These are phyloP conservation scores for Rhizomucor pusillus DNA, from an alignment of 371 early-diverging fungal species.

Conservation along the genomic window DNA sequence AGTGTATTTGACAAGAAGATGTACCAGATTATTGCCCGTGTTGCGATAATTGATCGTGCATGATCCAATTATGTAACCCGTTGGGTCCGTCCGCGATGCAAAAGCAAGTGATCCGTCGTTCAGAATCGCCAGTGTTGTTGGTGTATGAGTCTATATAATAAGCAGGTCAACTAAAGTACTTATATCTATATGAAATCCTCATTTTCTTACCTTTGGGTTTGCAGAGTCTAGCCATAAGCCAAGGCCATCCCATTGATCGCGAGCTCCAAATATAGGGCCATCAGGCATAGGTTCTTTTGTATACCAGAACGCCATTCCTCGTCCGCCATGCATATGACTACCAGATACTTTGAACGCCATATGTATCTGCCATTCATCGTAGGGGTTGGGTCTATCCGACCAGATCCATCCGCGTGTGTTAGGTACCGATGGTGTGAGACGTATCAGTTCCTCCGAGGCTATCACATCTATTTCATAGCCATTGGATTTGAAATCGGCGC, in stretches of 20 bases:
- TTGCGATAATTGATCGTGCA: slow-evolving; percentile 80
- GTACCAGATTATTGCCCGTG: slow-evolving; percentile 48
- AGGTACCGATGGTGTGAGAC: slow-evolving; percentile 69
- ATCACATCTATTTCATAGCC: slow-evolving; percentile 48
- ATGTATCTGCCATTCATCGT: slow-evolving; percentile 77
- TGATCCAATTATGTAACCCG: slow-evolving; percentile 50
- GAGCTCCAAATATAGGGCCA: slow-evolving; percentile 72
- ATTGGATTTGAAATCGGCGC: background rate
- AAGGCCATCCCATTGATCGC: slow-evolving; percentile 72
- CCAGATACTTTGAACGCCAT: slow-evolving; percentile 68
- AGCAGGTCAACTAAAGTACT: background rate
- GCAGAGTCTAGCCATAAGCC: slow-evolving; percentile 70
- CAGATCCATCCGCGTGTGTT: slow-evolving; percentile 68
- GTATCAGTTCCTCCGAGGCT: slow-evolving; percentile 57
- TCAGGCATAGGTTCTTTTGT: slow-evolving; percentile 55
- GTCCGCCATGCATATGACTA: slow-evolving; percentile 65
- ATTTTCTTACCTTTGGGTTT: slow-evolving; percentile 45
- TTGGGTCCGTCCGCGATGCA: slow-evolving; percentile 42
- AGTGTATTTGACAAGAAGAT: slow-evolving; percentile 63
- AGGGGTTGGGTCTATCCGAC: slow-evolving; percentile 60
- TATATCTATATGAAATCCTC: background rate
- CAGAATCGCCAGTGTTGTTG: slow-evolving; percentile 62
- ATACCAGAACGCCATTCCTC: slow-evolving; percentile 90
- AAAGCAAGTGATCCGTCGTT: slow-evolving; percentile 67
- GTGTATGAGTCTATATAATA: slow-evolving; percentile 46